phyloP scores from a whole-genome alignment of 106 monocot genomes.

The Alisma plantagoaquatica region DNA sequence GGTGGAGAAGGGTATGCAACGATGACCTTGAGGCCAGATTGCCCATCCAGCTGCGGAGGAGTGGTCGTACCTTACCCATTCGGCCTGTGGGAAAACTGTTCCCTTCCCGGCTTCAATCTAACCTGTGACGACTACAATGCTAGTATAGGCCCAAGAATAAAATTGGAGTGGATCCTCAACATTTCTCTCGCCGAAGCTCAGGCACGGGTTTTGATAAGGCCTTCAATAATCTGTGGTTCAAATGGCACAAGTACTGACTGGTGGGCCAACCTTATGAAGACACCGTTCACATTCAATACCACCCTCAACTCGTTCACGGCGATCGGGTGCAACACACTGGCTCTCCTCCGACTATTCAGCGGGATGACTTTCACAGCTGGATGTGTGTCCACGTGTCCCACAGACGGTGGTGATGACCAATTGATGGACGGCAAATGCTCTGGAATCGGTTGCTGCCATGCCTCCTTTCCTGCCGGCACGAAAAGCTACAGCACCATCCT shows the following conservation, averaged over 20 bases:
- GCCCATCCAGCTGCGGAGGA: not conserved
- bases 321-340: not conserved
- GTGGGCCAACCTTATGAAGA: not conserved
- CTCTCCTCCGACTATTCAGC: not conserved
- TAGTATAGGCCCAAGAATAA: too few relatives aligned
- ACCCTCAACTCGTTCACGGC: not conserved
- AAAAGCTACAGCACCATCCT: not conserved
- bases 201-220: not conserved
- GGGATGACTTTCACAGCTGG: not conserved
- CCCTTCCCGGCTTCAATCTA: not conserved
- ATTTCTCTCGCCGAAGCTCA: not conserved
- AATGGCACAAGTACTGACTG: not conserved
- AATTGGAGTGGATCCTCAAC: not conserved
- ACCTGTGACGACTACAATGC: not conserved
- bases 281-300: not conserved
- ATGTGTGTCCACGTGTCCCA: not conserved
- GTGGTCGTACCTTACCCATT: not conserved
- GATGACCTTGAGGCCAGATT: too few relatives aligned
- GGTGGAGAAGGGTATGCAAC: too few relatives aligned
- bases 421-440: not conserved
- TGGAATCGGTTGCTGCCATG: not conserved
- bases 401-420: not conserved
- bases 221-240: too few relatives aligned
- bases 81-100: not conserved
- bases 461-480: not conserved